phyloP scores from a whole-genome alignment of 768 basidiomycete species.

The Amanita exitialis region DNA sequence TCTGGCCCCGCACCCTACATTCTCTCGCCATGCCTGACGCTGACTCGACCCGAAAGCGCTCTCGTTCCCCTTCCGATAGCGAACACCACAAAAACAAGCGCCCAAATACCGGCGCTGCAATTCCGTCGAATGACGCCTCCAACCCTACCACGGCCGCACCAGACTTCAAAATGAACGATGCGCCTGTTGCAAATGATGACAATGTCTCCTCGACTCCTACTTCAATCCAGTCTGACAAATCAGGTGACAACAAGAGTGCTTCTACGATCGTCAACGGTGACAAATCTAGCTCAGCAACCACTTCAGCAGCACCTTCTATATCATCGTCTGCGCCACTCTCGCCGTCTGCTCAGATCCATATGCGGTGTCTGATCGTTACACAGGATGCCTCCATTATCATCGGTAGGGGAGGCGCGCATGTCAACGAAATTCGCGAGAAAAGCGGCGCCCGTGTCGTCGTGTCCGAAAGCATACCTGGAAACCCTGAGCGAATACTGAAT shows the following conservation, averaged over 20 bases:
- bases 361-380: slow-evolving; percentile 97
- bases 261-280: slow-evolving; percentile 23
- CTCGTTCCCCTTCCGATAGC: slow-evolving; percentile 76
- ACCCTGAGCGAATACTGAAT: slow-evolving; percentile 97
- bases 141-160: slow-evolving; percentile 33
- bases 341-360: slow-evolving; percentile 83
- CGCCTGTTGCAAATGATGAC: slow-evolving; percentile 34
- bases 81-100: slow-evolving; percentile 79
- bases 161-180: slow-evolving; percentile 64
- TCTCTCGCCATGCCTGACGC: slow-evolving; percentile 78
- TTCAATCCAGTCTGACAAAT: slow-evolving; percentile 30
- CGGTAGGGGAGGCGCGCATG: slow-evolving; percentile 89
- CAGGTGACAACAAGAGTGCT: slow-evolving; percentile 22
- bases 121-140: slow-evolving; percentile 53
- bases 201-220: slow-evolving; percentile 48
- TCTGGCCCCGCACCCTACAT: slow-evolving; percentile 16
- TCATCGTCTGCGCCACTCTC: slow-evolving; percentile 29
- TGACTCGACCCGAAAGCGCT: slow-evolving; percentile 78
- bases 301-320: slow-evolving; percentile 40
- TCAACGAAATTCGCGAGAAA: slow-evolving; percentile 98
- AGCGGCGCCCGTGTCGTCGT: slow-evolving; percentile 95
- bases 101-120: slow-evolving; percentile 67
- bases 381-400: slow-evolving; percentile 99
- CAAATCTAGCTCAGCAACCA: slow-evolving; percentile 35
- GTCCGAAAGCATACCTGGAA: slow-evolving; percentile 96